Percentiles rank a stretch among this genome's conserved stretches.
Evolutionary conservation across 176 grass and related monocot genomes (phyloP).

Genomic region (Pontederia crassipes): DNA sequence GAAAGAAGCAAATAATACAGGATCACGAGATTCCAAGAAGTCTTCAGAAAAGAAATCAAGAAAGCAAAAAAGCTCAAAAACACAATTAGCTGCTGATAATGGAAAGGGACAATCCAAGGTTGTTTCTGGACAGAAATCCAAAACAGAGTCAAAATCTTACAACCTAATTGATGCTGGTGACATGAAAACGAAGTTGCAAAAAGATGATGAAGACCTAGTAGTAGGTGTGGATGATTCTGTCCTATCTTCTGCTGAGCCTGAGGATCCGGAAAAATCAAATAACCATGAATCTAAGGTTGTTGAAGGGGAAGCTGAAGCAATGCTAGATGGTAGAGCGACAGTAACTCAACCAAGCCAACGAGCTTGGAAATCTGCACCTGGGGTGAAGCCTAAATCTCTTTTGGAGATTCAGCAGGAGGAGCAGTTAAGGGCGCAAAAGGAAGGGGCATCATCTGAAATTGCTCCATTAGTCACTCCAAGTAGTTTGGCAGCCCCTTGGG

Average conservation of each 20-base stretch:
- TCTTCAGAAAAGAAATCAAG: slow-evolving; percentile 77
- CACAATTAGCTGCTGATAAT: slow-evolving; percentile 38
- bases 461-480: slow-evolving; percentile 16
- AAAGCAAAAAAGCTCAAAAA: slow-evolving; percentile 64
- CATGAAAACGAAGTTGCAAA: slow-evolving; percentile 34
- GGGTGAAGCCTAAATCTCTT: slow-evolving; percentile 74
- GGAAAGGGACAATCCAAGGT: slow-evolving; percentile 41
- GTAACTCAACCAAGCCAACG: slow-evolving; percentile 34
- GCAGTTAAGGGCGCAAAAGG: slow-evolving; percentile 55
- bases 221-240: slow-evolving; percentile 19
- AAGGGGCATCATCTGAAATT: slow-evolving; percentile 19
- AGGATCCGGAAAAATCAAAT: slow-evolving; percentile 20
- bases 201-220: slow-evolving; percentile 29
- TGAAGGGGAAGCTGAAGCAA: slow-evolving; percentile 28
- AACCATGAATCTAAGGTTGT: slow-evolving; percentile 35
- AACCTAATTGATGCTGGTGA: slow-evolving; percentile 30
- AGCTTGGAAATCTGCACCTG: slow-evolving; percentile 72
- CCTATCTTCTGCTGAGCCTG: slow-evolving; percentile 6
- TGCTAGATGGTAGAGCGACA: slow-evolving; percentile 26
- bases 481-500: slow-evolving; percentile 52
- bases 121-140: slow-evolving; percentile 30
- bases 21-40: slow-evolving; percentile 54
- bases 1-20: slow-evolving; percentile 34
- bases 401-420: slow-evolving; percentile 97
- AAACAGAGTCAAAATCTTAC: slow-evolving; percentile 33